A percentile compares a stretch with the other conserved stretches of the same genome.
These are phyloP conservation scores for Harrya chromipes DNA, from an alignment of 768 basidiomycete genomes.

Conservation along the genomic window DNA sequence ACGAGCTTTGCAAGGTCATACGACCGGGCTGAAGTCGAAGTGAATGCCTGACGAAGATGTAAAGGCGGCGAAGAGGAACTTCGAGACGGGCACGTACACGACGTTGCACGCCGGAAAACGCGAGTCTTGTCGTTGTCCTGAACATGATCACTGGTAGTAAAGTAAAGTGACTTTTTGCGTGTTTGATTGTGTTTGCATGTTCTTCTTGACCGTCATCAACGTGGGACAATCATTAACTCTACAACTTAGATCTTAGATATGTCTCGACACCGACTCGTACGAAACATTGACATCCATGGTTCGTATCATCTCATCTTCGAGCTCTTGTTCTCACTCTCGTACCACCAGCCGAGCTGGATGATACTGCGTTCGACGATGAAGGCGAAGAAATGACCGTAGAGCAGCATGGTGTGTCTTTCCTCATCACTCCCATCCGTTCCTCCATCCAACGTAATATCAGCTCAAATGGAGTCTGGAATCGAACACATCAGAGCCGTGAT, in stretches of 20 bases:
- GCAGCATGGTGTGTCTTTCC: slow-evolving; percentile 59
- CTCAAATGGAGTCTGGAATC: slow-evolving; percentile 67
- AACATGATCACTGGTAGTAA: slow-evolving; percentile 42
- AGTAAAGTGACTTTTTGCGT: background rate
- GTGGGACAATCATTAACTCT: background rate
- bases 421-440: background rate
- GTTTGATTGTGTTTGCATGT: slow-evolving; percentile 20
- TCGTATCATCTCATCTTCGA: slow-evolving; percentile 1
- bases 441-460: slow-evolving; percentile 34
- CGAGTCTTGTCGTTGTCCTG: slow-evolving; percentile 42
- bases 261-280: slow-evolving; percentile 90
- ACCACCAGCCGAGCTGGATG: slow-evolving; percentile 78
- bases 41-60: slow-evolving; percentile 50
- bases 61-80: background rate
- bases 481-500: slow-evolving; percentile 66
- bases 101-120: slow-evolving; percentile 36
- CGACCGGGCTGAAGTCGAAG: slow-evolving; percentile 51
- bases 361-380: slow-evolving; percentile 73
- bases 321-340: background rate
- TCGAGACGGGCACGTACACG: slow-evolving; percentile 43
- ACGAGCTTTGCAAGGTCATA: slow-evolving; percentile 72
- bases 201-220: slow-evolving; percentile 5
- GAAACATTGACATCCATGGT: slow-evolving; percentile 83
- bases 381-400: slow-evolving; percentile 81
- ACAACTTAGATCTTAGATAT: slow-evolving; percentile 28